phyloP scores from a whole-genome alignment of 2,329 filamentous ascomycete genomes.

The Fusarium heterosporum region DNA sequence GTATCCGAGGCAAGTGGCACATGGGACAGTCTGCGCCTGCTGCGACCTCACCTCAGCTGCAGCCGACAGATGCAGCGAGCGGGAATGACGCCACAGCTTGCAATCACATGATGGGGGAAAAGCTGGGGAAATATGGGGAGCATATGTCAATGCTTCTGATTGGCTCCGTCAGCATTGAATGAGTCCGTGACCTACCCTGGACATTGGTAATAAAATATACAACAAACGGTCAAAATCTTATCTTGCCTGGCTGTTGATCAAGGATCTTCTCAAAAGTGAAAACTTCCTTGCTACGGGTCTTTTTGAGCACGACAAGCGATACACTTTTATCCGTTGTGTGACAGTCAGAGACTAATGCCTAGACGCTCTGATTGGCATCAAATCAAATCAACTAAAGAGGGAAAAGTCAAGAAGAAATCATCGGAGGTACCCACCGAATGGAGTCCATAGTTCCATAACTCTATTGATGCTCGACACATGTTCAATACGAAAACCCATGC shows the following conservation, averaged over 20 bases:
- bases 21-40: slow-evolving; percentile 36
- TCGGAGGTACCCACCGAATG: neutral
- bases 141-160: slow-evolving; percentile 10
- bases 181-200: slow-evolving; percentile 1
- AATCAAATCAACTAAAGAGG: neutral
- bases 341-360: neutral
- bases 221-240: neutral
- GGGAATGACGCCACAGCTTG: slow-evolving; percentile 46
- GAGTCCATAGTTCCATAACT: neutral
- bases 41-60: slow-evolving; percentile 35
- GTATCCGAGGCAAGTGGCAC: slow-evolving; percentile 48
- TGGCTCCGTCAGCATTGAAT: neutral
- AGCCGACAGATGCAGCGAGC: slow-evolving; percentile 43
- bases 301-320: neutral
- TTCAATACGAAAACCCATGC: neutral
- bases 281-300: neutral
- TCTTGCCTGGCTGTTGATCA: neutral
- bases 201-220: neutral
- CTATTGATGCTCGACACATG: neutral
- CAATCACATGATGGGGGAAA: slow-evolving; percentile 46
- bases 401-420: neutral
- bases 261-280: neutral
- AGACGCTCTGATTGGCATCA: neutral
- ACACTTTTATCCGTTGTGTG: neutral
- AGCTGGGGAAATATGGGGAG: slow-evolving; percentile 46